Percentiles rank a stretch among this genome's conserved stretches.
These are phyloP conservation scores for Apostasia shenzhenica DNA, from an alignment of 106 monocot species.

Conservation along the genomic window DNA sequence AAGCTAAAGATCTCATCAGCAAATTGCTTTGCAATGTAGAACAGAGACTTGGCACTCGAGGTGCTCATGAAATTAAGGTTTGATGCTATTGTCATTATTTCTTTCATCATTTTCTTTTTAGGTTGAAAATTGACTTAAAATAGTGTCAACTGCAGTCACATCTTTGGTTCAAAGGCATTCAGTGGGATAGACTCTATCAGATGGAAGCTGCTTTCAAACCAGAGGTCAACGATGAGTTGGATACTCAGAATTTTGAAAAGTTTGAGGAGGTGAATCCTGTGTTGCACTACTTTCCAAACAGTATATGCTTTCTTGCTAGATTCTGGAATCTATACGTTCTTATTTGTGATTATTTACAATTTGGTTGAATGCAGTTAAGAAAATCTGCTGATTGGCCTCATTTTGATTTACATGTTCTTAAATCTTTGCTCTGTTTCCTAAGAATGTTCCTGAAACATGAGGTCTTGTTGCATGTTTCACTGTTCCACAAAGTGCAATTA, in stretches of 20 bases:
- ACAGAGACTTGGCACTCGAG: conserved; percentile 89
- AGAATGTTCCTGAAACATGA: not conserved
- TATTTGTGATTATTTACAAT: not conserved
- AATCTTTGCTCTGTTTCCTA: not conserved
- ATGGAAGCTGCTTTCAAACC: conserved; percentile 96
- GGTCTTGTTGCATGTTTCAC: no score
- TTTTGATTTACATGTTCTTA: not conserved
- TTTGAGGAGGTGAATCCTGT: conserved; percentile 76
- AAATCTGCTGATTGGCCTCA: not conserved
- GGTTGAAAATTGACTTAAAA: not conserved
- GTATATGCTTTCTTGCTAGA: not conserved
- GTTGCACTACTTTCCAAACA: not conserved
- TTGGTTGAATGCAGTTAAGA: not conserved
- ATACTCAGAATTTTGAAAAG: conserved; percentile 97
- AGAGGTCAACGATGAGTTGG: conserved; percentile 82
- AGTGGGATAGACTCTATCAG: conserved; percentile 83
- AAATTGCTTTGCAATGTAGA: conserved; percentile 90
- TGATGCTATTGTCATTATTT: not conserved
- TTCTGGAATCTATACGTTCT: not conserved
- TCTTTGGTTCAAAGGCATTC: conserved; percentile 79
- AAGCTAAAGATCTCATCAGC: conserved; percentile 94
- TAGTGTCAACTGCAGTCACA: conserved; percentile 47
- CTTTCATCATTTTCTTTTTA: not conserved
- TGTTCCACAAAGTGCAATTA: no score
- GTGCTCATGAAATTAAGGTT: conserved; percentile 98